Evolutionary conservation across 2,329 filamentous ascomycete species (phyloP).

Genomic region (Furcasterigmium furcatum): DNA sequence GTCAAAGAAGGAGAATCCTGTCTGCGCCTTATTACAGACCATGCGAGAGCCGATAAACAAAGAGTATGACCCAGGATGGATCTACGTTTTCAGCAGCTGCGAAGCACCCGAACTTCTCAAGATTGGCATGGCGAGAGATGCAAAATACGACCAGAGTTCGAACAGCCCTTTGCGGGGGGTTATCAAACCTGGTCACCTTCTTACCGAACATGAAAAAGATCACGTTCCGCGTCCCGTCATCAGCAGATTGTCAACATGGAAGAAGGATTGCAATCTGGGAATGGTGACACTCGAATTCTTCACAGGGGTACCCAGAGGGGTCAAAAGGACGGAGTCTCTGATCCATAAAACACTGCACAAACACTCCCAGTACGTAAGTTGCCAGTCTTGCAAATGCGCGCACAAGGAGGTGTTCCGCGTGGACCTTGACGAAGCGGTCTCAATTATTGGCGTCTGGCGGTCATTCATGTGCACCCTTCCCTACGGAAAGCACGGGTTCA

Average conservation of each 20-base stretch:
- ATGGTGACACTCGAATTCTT: not conserved
- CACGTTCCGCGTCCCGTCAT: not conserved
- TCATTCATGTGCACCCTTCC: not conserved
- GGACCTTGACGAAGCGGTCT: not conserved
- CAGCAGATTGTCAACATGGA: not conserved
- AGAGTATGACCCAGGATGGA: not conserved
- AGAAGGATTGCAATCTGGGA: not conserved
- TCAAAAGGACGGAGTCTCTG: not conserved
- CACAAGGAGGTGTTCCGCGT: not conserved
- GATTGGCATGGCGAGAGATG: not conserved
- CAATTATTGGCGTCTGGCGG: not conserved
- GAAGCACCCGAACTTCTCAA: not conserved
- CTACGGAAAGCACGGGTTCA: not conserved
- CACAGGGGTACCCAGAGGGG: not conserved
- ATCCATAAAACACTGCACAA: not conserved
- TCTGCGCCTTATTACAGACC: not conserved
- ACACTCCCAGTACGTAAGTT: not conserved
- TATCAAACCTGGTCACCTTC: not conserved
- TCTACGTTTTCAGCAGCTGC: not conserved
- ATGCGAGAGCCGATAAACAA: not conserved
- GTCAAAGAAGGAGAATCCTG: not conserved
- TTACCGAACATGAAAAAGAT: not conserved
- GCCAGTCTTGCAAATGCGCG: not conserved
- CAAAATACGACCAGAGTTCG: not conserved
- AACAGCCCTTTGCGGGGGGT: no score